Base-by-base conservation (phyloP, 1,139 yeast genomes). In the Yamadazyma friedrichii region DNA sequence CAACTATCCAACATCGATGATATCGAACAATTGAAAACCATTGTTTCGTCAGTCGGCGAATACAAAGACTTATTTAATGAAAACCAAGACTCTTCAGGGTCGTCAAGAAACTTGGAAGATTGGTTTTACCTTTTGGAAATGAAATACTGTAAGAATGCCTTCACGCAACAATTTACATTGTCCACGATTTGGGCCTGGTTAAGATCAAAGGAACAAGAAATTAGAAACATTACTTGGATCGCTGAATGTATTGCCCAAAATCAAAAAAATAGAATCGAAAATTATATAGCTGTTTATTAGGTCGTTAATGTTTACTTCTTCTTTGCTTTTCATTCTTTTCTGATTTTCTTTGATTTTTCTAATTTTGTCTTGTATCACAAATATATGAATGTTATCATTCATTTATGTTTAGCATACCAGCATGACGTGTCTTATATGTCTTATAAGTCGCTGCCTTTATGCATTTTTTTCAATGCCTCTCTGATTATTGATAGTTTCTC, bases 161-260 rank as follows among this genome's bases (percentile, higher is more conserved):
- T 94, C 64, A 89, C 98, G 31, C 98, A 93, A 65, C 98, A 93
- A 62, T 94, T 94, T 61, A 84, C 97, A 12, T 79, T 86, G 54
- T 78, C 93, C 36, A 84, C 96, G 2, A 75, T 93, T 43, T 94
- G 96, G 93, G 96, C 97, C 5, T 93, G 97, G 95, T 78, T 94
- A 59, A 84, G 89, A 65, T 82, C 96, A 15, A 86, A 87, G 58
- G 98, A 94, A 65, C 98, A 94, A 67, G 99, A 94, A 65, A 80
- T 94, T 46, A 79, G 98, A 64, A 94, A 94, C 62, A 83, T 94
- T 50, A 88, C 98, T 16, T 94, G 98, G 98, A 91, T 94, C 48
- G 96, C 98, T 36, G 99, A 94, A 69, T 94, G 99, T 70, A 85
- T 85, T 65, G 91, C 93, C 35, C 94, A 86, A 60, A 84, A 83